Evolutionary conservation across 768 basidiomycete species (phyloP).

Genomic region (Boletus rex-veris): DNA sequence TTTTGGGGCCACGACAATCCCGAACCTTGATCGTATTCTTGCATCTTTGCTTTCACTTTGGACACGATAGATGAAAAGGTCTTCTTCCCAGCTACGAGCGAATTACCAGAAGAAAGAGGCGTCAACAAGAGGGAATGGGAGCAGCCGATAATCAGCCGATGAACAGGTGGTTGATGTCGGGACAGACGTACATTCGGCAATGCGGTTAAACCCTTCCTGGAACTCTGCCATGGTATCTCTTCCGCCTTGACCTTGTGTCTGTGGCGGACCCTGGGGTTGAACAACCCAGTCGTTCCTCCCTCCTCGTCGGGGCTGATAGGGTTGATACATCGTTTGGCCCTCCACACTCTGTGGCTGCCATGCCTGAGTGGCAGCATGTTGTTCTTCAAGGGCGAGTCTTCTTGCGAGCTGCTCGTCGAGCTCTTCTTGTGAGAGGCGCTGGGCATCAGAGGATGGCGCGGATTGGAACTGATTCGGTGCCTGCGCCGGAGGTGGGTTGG

Average conservation of each 20-base stretch:
- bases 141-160: background rate
- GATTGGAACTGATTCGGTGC: background rate
- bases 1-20: constrained; percentile 17
- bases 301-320: constrained; percentile 23
- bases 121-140: background rate
- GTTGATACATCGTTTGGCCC: constrained; percentile 15
- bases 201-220: constrained; percentile 68
- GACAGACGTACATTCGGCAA: constrained; percentile 67
- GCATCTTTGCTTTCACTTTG: constrained; percentile 81
- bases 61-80: constrained; percentile 68
- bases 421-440: constrained; percentile 51
- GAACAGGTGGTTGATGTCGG: background rate
- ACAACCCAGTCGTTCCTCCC: constrained; percentile 7
- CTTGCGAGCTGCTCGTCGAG: constrained; percentile 80
- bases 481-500: constrained; percentile 12
- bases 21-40: constrained; percentile 63
- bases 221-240: constrained; percentile 63
- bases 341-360: constrained; percentile 13
- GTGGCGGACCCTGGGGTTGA: constrained; percentile 5
- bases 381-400: constrained; percentile 61
- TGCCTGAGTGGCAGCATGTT: constrained; percentile 30
- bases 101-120: background rate
- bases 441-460: constrained; percentile 25
- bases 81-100: constrained; percentile 62
- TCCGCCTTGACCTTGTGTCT: constrained; percentile 19